These are phyloP conservation scores for Aspergillus ustus DNA, from an alignment of 2,329 filamentous ascomycete species.

Conservation along the genomic window DNA sequence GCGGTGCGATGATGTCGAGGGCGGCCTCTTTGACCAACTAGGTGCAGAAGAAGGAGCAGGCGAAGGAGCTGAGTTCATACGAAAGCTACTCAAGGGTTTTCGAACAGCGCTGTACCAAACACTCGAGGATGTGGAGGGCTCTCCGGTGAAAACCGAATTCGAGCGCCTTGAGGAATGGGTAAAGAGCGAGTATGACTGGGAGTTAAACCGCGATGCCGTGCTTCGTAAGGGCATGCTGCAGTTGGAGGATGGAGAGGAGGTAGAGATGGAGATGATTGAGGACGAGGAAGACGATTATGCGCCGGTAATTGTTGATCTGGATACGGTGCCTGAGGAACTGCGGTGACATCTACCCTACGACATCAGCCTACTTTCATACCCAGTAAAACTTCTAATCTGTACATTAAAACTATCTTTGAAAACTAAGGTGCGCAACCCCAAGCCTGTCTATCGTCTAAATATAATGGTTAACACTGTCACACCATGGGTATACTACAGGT, in stretches of 20 bases:
- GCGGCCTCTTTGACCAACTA: conserved; percentile 63
- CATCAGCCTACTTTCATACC: conserved; percentile 3
- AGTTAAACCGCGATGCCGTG: conserved; percentile 56
- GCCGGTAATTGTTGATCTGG: conserved; percentile 61
- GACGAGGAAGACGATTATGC: conserved; percentile 69
- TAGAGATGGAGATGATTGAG: conserved; percentile 63
- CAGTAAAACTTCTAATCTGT: background rate
- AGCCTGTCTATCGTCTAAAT: background rate
- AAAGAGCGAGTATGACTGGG: conserved; percentile 61
- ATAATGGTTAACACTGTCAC: background rate
- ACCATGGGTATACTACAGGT: background rate
- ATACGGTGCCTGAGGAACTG: conserved; percentile 16
- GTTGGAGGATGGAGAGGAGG: conserved; percentile 66
- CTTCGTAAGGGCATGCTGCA: conserved; percentile 63
- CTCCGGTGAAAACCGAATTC: conserved; percentile 56
- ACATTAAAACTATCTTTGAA: background rate
- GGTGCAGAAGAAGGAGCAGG: conserved; percentile 56
- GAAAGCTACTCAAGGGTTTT: conserved; percentile 58
- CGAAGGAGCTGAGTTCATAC: conserved; percentile 57
- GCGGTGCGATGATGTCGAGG: conserved; percentile 63
- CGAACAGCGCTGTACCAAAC: conserved; percentile 56
- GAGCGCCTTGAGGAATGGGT: conserved; percentile 61
- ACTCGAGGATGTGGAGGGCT: conserved; percentile 32
- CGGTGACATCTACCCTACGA: background rate
- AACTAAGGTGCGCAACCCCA: background rate